phyloP scores from a whole-genome alignment of 148 eudicot species.

The Rhododendron henanense region DNA sequence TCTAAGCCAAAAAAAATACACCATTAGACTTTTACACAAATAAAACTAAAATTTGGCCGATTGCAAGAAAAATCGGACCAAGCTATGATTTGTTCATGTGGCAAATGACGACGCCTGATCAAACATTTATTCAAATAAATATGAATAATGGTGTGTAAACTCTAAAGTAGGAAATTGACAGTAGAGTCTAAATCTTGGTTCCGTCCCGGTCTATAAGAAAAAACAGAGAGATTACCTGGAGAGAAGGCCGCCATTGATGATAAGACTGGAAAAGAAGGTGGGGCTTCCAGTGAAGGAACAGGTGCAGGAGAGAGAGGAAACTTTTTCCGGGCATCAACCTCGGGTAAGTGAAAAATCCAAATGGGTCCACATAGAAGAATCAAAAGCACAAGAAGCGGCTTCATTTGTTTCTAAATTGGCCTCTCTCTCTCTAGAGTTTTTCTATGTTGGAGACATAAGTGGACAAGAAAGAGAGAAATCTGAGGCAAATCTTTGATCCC shows the following conservation, averaged over 20 bases:
- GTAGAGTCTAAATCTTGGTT: not conserved
- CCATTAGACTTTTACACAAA: not conserved
- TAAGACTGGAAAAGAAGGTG: conserved; percentile 20
- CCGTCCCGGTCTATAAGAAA: not conserved
- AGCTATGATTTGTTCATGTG: not conserved
- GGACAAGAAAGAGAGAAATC: not conserved
- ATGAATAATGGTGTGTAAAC: no score
- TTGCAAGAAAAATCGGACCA: not conserved
- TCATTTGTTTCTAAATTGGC: not conserved
- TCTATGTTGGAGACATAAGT: not conserved
- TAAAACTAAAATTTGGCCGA: not conserved
- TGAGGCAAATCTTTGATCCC: not conserved
- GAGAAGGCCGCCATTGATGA: conserved; percentile 38
- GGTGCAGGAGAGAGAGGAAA: conserved; percentile 20
- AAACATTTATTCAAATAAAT: not conserved
- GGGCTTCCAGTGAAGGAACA: conserved; percentile 11
- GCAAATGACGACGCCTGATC: not conserved
- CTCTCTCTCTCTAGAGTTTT: not conserved
- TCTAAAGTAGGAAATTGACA: no score
- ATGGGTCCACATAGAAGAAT: conserved; percentile 25
- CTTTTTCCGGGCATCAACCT: conserved; percentile 18
- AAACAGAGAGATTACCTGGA: conserved; percentile 33
- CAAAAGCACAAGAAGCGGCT: conserved; percentile 17
- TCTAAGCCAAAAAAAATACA: not conserved
- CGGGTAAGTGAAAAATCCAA: conserved; percentile 17